phyloP scores from a whole-genome alignment of 768 basidiomycete genomes.

The Panaeolus cyanescens region DNA sequence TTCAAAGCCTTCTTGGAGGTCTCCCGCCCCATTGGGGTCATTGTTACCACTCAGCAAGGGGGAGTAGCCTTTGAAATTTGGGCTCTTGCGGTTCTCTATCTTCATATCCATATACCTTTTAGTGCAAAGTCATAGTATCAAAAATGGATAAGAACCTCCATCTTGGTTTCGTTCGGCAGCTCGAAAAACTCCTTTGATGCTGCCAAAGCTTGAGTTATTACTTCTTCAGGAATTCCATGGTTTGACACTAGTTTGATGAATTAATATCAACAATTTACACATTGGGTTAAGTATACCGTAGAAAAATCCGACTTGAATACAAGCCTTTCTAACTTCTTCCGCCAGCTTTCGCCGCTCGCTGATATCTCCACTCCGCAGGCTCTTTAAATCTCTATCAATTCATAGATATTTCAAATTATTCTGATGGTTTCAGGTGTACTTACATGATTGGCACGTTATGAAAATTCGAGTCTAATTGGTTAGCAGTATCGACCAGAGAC shows the following conservation, averaged over 20 bases:
- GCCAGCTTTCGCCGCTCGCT: conserved; percentile 48
- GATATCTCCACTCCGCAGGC: conserved; percentile 38
- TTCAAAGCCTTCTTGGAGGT: conserved; percentile 91
- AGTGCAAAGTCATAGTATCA: neutral
- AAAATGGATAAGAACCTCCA: conserved; percentile 49
- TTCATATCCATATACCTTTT: conserved; percentile 21
- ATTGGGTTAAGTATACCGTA: conserved; percentile 50
- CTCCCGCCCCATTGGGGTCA: conserved; percentile 76
- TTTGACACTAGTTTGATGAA: conserved; percentile 56
- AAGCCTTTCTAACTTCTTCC: conserved; percentile 66
- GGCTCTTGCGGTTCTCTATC: conserved; percentile 67
- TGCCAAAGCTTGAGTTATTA: conserved; percentile 46
- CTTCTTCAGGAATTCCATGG: conserved; percentile 65
- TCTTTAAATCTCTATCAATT: conserved; percentile 43
- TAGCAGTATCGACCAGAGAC: conserved; percentile 24
- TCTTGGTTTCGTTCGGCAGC: conserved; percentile 62
- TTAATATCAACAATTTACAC: neutral
- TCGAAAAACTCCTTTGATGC: conserved; percentile 67
- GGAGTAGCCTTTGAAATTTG: conserved; percentile 79
- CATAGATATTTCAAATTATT: neutral
- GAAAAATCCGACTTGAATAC: conserved; percentile 83
- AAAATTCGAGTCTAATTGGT: conserved; percentile 25
- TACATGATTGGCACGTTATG: conserved; percentile 42
- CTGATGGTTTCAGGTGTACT: conserved; percentile 7
- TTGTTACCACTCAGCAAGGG: conserved; percentile 73